Conservation (phyloP, 306 rosid species). For the Medicago lupulina region DNA sequence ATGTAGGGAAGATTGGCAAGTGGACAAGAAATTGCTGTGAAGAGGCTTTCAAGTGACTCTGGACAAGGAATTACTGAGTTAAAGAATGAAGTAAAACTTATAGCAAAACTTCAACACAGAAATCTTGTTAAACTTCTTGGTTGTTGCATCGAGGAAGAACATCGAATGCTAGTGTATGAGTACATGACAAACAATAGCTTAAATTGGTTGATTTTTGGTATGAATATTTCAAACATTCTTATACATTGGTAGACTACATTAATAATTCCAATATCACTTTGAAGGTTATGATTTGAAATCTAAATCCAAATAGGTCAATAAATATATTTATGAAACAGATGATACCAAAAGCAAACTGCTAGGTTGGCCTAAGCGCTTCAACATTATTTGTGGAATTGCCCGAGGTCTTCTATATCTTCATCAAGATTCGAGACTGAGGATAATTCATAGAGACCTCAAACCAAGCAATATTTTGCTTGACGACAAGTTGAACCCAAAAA, state of each 20-base stretch:
- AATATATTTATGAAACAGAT: not conserved
- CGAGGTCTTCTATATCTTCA: slow-evolving; percentile 40
- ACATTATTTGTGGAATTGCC: slow-evolving; percentile 37
- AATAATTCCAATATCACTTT: not conserved
- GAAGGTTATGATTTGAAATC: not conserved
- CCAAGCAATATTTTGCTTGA: slow-evolving; percentile 59
- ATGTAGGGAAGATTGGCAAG: slow-evolving; percentile 43
- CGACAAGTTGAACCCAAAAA: slow-evolving; percentile 51
- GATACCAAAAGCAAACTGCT: slow-evolving; percentile 8
- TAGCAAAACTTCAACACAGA: slow-evolving; percentile 54
- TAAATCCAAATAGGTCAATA: too few species aligned
- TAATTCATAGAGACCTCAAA: slow-evolving; percentile 64
- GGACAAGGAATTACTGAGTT: slow-evolving; percentile 52
- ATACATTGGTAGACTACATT: too few species aligned
- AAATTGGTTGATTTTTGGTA: slow-evolving; percentile 51
- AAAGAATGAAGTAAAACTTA: slow-evolving; percentile 50
- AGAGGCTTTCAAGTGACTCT: slow-evolving; percentile 51
- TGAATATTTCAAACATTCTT: not conserved
- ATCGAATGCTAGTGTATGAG: slow-evolving; percentile 41
- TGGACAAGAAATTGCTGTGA: slow-evolving; percentile 56
- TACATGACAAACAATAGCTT: slow-evolving; percentile 45
- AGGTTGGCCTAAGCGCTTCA: slow-evolving; percentile 5
- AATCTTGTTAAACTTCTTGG: slow-evolving; percentile 59
- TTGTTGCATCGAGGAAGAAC: slow-evolving; percentile 43
- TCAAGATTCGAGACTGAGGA: slow-evolving; percentile 39